Conservation (phyloP, 164 flowering plant species). For the Macadamia tetraphylla region DNA sequence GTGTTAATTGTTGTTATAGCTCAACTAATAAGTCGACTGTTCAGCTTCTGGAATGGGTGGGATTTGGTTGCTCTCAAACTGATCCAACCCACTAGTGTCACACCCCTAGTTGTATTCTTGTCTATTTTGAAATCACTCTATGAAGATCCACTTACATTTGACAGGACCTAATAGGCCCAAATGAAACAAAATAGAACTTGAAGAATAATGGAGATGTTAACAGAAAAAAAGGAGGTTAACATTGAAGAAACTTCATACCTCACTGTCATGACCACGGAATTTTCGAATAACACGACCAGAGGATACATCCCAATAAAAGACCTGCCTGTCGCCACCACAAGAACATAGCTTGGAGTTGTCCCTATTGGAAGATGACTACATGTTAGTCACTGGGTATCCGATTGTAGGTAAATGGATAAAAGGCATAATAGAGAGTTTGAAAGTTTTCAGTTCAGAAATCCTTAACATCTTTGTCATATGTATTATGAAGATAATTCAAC, state of each 20-base stretch:
- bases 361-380: slow-evolving; percentile 28
- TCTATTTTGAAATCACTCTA: no score
- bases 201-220: neutral
- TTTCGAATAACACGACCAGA: slow-evolving; percentile 81
- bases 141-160: neutral
- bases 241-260: slow-evolving; percentile 64
- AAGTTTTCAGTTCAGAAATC: no score
- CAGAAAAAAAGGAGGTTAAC: neutral
- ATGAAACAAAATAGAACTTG: neutral
- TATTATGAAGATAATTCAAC: no score
- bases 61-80: neutral
- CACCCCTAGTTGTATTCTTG: no score
- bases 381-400: neutral
- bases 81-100: no score
- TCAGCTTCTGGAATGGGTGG: neutral
- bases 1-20: neutral
- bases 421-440: neutral
- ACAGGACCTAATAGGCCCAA: neutral
- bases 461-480: no score
- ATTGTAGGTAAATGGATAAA: neutral
- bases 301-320: slow-evolving; percentile 90
- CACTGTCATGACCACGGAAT: slow-evolving; percentile 90
- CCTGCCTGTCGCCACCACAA: slow-evolving; percentile 91
- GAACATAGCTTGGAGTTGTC: slow-evolving; percentile 83
- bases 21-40: neutral